Evolutionary conservation across 2,329 filamentous ascomycete species (phyloP).

Genomic region (Aspergillus quadrilineatus): DNA sequence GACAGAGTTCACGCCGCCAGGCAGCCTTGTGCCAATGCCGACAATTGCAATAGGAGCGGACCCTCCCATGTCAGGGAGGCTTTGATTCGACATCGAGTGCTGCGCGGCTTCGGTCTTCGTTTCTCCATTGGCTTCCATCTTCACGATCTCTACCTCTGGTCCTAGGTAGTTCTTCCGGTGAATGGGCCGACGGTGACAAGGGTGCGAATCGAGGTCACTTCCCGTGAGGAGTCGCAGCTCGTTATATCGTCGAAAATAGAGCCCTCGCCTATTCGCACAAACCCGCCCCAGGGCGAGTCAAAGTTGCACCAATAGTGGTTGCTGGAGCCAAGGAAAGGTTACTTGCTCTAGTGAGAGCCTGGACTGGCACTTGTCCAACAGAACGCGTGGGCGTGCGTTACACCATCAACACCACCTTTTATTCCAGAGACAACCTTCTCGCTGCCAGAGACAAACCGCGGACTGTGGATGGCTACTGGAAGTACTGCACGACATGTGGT

Average conservation of each 20-base stretch:
- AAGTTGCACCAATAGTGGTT: not conserved
- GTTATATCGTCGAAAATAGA: not conserved
- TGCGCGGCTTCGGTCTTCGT: not conserved
- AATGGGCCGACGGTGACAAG: too few species aligned
- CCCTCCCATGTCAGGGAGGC: too few species aligned
- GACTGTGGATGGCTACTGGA: not conserved
- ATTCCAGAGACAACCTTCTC: not conserved
- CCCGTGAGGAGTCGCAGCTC: too few species aligned
- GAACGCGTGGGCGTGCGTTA: not conserved
- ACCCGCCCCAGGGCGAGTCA: not conserved
- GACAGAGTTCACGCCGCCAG: slow-evolving; percentile 12
- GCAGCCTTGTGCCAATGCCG: slow-evolving; percentile 22
- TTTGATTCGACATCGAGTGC: not conserved
- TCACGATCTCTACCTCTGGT: too few species aligned
- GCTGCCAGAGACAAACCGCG: not conserved
- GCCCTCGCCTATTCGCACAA: not conserved
- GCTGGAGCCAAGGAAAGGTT: not conserved
- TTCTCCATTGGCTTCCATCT: not conserved
- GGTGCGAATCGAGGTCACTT: too few species aligned
- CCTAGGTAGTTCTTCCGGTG: too few species aligned
- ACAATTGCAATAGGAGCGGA: slow-evolving; percentile 12
- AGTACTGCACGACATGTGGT: not conserved
- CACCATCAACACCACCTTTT: not conserved
- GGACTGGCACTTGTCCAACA: too few species aligned
- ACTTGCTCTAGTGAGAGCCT: not conserved